phyloP scores from a whole-genome alignment of 1,284 basidiomycete genomes.

The Puccinia hordei region DNA sequence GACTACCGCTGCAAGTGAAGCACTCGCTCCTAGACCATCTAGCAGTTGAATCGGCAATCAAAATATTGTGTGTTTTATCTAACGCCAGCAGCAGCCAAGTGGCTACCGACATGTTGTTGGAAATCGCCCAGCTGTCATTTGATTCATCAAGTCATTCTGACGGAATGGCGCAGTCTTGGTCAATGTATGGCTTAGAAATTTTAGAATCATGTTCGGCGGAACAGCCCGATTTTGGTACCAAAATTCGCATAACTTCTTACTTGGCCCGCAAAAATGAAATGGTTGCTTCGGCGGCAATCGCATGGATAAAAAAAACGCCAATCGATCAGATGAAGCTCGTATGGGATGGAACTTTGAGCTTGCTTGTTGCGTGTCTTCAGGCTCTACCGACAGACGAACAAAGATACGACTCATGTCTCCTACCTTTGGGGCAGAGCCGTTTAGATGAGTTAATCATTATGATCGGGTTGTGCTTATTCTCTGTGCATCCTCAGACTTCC shows the following conservation, averaged over 20 bases:
- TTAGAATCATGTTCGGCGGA: not conserved
- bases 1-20: not conserved
- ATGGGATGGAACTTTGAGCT: slow-evolving; percentile 41
- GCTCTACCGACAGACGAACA: slow-evolving; percentile 14
- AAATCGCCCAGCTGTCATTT: slow-evolving; percentile 6
- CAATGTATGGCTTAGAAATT: slow-evolving; percentile 8
- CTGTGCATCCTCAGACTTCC: not conserved
- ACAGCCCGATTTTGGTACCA: not conserved
- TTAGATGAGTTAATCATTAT: slow-evolving; percentile 21
- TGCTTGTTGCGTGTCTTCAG: slow-evolving; percentile 44
- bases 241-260: slow-evolving; percentile 19
- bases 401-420: not conserved
- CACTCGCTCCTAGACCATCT: slow-evolving; percentile 14
- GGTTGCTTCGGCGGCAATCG: slow-evolving; percentile 15
- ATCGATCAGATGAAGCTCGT: slow-evolving; percentile 14
- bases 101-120: slow-evolving; percentile 14
- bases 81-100: not conserved
- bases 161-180: slow-evolving; percentile 1
- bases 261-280: slow-evolving; percentile 16
- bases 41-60: slow-evolving; percentile 11
- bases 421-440: slow-evolving; percentile 16
- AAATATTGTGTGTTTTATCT: slow-evolving; percentile 18
- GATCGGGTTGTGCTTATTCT: slow-evolving; percentile 32
- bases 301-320: slow-evolving; percentile 1
- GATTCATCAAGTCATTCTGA: slow-evolving; percentile 8